A percentile compares a stretch with the other conserved stretches of the same genome.
Conservation (phyloP, 2,329 filamentous ascomycete genomes). For the Cercospora beticola region DNA sequence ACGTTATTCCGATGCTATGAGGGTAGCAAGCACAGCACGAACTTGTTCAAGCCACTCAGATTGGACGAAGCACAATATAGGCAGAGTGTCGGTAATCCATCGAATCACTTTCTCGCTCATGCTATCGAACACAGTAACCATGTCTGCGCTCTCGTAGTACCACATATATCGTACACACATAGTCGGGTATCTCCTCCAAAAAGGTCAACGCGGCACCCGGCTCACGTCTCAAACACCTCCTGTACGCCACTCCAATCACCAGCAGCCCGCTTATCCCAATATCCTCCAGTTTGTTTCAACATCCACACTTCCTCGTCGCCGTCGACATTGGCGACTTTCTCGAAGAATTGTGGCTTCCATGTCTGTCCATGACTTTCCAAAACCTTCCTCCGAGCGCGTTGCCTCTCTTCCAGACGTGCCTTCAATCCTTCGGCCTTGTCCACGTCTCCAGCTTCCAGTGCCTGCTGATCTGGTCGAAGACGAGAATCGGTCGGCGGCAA, state of each 20-base stretch:
- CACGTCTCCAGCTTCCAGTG: conserved; percentile 76
- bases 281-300: conserved; percentile 77
- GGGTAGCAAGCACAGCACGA: neutral
- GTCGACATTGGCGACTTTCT: conserved; percentile 54
- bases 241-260: conserved; percentile 64
- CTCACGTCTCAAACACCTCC: conserved; percentile 52
- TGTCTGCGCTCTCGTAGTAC: neutral
- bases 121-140: neutral
- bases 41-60: neutral
- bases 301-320: conserved; percentile 53
- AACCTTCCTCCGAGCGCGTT: conserved; percentile 70
- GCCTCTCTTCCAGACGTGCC: conserved; percentile 78
- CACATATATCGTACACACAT: neutral
- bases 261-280: conserved; percentile 82
- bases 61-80: neutral
- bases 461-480: conserved; percentile 81
- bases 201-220: neutral
- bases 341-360: conserved; percentile 82
- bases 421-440: conserved; percentile 85
- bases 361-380: conserved; percentile 72
- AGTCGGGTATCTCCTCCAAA: conserved; percentile 10
- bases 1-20: neutral
- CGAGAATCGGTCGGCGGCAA: conserved; percentile 80
- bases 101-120: neutral
- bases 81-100: neutral